Conservation (phyloP, 306 rosid genomes). For the Potentilla sterilis region DNA sequence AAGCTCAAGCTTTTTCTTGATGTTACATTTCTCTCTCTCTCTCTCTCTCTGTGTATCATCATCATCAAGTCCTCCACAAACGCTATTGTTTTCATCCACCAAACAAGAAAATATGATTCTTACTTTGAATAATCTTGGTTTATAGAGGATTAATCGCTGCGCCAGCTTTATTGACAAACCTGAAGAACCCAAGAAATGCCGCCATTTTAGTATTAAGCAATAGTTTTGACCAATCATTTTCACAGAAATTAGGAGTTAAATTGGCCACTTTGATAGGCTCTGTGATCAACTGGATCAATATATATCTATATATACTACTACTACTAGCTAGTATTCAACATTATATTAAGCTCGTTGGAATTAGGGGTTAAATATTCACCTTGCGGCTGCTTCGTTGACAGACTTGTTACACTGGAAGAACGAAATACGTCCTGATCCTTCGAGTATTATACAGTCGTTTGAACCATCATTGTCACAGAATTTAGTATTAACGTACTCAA, state of each 20-base stretch:
- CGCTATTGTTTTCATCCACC: conserved; percentile 3
- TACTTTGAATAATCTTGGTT: neutral
- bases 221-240: neutral
- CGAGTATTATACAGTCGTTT: neutral
- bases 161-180: conserved; percentile 10
- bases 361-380: neutral
- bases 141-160: neutral
- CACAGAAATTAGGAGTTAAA: neutral
- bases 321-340: neutral
- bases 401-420: neutral
- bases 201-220: neutral
- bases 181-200: neutral
- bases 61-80: conserved; percentile 1
- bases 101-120: conserved; percentile 22
- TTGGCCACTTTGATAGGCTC: no score
- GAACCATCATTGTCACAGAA: neutral
- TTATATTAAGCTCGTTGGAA: neutral
- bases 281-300: neutral
- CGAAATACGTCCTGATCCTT: neutral
- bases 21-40: neutral
- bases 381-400: neutral
- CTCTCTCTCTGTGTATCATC: no score
- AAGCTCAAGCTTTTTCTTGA: conserved; percentile 19
- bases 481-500: no score
- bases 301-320: no score